phyloP scores from a whole-genome alignment of 345 rosid species.

The Lumnitzera littorea region DNA sequence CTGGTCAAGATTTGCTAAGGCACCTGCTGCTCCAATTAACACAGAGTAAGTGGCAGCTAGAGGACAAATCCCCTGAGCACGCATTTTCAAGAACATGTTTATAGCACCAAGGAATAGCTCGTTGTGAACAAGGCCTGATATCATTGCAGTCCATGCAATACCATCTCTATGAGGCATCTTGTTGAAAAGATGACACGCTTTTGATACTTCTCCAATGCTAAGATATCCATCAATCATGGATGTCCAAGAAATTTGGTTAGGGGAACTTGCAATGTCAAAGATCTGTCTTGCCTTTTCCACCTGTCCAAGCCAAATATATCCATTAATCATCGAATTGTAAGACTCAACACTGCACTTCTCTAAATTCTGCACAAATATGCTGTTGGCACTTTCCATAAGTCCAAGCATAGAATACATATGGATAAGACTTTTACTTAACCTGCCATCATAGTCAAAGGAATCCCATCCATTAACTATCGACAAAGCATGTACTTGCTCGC shows the following conservation, averaged over 20 bases:
- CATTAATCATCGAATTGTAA: constrained; percentile 37
- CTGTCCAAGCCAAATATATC: constrained; percentile 33
- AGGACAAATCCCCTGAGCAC: constrained; percentile 25
- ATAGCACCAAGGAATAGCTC: constrained; percentile 42
- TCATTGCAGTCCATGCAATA: constrained; percentile 52
- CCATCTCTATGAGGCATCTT: constrained; percentile 42
- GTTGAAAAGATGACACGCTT: constrained; percentile 25
- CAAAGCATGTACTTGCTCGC: constrained; percentile 58
- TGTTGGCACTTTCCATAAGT: constrained; percentile 41
- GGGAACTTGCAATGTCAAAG: constrained; percentile 28
- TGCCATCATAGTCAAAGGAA: constrained; percentile 45
- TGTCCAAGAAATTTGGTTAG: constrained; percentile 50
- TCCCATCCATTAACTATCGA: constrained; percentile 36
- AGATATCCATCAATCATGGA: constrained; percentile 48
- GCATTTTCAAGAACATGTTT: constrained; percentile 29
- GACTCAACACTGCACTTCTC: constrained; percentile 23
- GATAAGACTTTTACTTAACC: constrained; percentile 57
- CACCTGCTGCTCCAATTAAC: constrained; percentile 66
- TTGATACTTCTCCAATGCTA: constrained; percentile 20
- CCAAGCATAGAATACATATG: constrained; percentile 60
- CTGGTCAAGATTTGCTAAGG: constrained; percentile 48
- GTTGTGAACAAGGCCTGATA: constrained; percentile 43
- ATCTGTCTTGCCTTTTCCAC: constrained; percentile 36
- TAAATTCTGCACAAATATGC: constrained; percentile 26
- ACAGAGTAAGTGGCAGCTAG: constrained; percentile 27